Percentiles rank a stretch among this genome's conserved stretches.
Evolutionary conservation across 805 yeast species (phyloP).

Genomic region (Lachancea nothofagi): DNA sequence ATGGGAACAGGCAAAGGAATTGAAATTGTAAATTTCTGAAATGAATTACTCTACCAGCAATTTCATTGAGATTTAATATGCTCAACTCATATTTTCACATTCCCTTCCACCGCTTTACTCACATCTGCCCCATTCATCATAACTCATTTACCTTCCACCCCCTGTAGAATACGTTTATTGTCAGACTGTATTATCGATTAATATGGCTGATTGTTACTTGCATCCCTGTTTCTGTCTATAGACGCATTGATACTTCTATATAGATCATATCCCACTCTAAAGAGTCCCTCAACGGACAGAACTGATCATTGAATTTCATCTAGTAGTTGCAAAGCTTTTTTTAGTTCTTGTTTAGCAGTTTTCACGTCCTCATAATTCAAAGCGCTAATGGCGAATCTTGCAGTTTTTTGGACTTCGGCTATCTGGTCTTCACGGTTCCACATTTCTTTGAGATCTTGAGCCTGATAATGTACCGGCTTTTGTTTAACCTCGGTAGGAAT

Average conservation of each 20-base stretch:
- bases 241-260: slow-evolving; percentile 10
- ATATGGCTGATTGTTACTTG: slow-evolving; percentile 7
- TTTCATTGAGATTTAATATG: slow-evolving; percentile 1
- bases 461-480: slow-evolving; percentile 1
- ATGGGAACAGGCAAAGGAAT: slow-evolving; percentile 95
- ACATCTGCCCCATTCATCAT: no score
- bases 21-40: slow-evolving; percentile 43
- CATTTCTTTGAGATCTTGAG: slow-evolving; percentile 34
- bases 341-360: slow-evolving; percentile 61
- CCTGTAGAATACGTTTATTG: slow-evolving; percentile 8
- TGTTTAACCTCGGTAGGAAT: background rate
- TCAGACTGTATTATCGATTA: slow-evolving; percentile 4
- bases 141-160: slow-evolving; percentile 4
- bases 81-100: slow-evolving; percentile 6
- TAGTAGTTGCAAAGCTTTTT: slow-evolving; percentile 45
- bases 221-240: slow-evolving; percentile 9
- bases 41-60: background rate
- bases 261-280: slow-evolving; percentile 6
- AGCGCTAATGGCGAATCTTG: slow-evolving; percentile 74
- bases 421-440: slow-evolving; percentile 52
- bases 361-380: slow-evolving; percentile 67
- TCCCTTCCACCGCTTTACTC: no score
- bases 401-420: slow-evolving; percentile 56
- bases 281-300: slow-evolving; percentile 12
- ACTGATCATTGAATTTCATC: slow-evolving; percentile 8